Evolutionary conservation across 1,284 basidiomycete genomes (phyloP).

Genomic region (Heimioporus retisporus): DNA sequence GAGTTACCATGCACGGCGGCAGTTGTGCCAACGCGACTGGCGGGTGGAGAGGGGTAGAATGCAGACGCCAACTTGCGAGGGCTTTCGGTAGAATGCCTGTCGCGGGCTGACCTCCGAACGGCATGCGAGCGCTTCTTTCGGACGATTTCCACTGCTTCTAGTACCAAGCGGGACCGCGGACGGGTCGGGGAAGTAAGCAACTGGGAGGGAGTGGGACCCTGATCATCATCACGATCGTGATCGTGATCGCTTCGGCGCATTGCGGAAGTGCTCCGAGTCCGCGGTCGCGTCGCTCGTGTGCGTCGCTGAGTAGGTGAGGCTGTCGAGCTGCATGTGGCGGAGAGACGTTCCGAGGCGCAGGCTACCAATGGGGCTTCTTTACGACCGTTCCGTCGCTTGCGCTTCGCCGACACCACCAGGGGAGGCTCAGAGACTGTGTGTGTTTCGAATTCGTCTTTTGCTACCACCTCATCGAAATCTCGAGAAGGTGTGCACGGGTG

Average conservation of each 20-base stretch:
- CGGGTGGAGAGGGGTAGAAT: slow-evolving; percentile 21
- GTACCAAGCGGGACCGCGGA: slow-evolving; percentile 6
- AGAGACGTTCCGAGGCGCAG: background rate
- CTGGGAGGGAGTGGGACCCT: background rate
- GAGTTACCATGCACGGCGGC: background rate
- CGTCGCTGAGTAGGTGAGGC: background rate
- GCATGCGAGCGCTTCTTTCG: background rate
- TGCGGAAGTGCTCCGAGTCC: background rate
- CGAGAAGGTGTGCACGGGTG: no score
- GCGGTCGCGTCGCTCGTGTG: background rate
- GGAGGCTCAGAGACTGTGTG: background rate
- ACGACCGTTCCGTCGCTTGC: background rate
- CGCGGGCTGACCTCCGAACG: background rate
- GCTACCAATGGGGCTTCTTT: background rate
- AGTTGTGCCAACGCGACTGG: background rate
- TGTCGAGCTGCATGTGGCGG: background rate
- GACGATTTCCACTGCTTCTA: slow-evolving; percentile 30
- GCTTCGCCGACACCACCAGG: slow-evolving; percentile 5
- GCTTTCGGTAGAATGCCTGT: background rate
- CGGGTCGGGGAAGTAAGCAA: background rate
- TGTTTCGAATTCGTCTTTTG: no score
- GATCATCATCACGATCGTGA: background rate
- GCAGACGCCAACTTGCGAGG: background rate
- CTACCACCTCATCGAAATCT: no score
- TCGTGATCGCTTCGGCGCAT: no score